A percentile compares a stretch with the other conserved stretches of the same genome.
Evolutionary conservation across 176 grass and related monocot genomes (phyloP).

Genomic region (Musa itinerans): DNA sequence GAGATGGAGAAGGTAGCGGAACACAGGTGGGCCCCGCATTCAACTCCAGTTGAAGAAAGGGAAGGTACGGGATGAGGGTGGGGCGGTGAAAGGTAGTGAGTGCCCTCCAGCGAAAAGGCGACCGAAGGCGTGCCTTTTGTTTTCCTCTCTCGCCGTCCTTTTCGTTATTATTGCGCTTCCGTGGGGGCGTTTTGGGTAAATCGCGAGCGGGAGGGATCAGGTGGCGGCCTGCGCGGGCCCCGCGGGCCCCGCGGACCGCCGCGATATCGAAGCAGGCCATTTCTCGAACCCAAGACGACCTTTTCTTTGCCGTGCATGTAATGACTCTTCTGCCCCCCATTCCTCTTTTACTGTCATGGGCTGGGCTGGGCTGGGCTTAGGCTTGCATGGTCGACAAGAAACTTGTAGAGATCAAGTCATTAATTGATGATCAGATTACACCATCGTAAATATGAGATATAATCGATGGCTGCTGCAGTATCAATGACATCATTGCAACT

Average conservation of each 20-base stretch:
- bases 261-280: background rate
- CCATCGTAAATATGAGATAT: too few relatives aligned
- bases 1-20: background rate
- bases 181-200: background rate
- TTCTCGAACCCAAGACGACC: background rate
- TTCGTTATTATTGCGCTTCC: background rate
- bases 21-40: background rate
- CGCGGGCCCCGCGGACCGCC: background rate
- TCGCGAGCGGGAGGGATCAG: background rate
- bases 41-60: too few relatives aligned
- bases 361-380: too few relatives aligned
- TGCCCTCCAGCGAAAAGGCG: background rate
- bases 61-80: background rate
- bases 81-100: background rate
- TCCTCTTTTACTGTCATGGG: too few relatives aligned
- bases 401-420: too few relatives aligned
- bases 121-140: background rate
- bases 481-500: too few relatives aligned
- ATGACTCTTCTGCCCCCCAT: background rate
- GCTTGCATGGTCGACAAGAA: too few relatives aligned
- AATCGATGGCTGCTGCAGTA: too few relatives aligned
- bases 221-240: background rate
- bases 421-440: too few relatives aligned
- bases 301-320: background rate
- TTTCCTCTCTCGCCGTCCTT: background rate